Evolutionary conservation across 306 rosid species (phyloP).

Genomic region (Phaseolus lunatus): DNA sequence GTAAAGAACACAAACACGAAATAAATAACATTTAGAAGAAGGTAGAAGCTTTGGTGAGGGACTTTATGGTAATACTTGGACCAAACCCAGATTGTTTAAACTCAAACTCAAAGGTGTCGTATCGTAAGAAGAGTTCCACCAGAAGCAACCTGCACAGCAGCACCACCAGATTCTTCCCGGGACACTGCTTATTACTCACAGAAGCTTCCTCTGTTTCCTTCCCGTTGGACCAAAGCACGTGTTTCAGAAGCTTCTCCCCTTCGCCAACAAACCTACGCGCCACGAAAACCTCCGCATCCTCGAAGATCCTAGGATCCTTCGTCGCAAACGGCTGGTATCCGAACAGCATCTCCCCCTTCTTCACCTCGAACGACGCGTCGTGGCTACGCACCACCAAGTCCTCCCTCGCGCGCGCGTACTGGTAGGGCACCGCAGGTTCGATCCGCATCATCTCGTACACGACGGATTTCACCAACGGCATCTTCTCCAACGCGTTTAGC

Average conservation of each 20-base stretch:
- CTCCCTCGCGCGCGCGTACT: slow-evolving; percentile 72
- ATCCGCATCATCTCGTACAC: slow-evolving; percentile 69
- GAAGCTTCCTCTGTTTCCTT: slow-evolving; percentile 40
- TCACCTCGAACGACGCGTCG: slow-evolving; percentile 61
- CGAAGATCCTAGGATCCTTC: slow-evolving; percentile 65
- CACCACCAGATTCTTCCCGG: slow-evolving; percentile 53
- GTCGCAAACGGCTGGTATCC: slow-evolving; percentile 78
- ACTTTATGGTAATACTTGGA: slow-evolving; percentile 35
- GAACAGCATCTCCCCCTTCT: slow-evolving; percentile 74
- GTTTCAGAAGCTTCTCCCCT: slow-evolving; percentile 47
- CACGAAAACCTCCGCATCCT: slow-evolving; percentile 53
- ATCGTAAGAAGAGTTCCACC: slow-evolving; percentile 51
- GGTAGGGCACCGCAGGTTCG: slow-evolving; percentile 73
- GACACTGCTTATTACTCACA: slow-evolving; percentile 45
- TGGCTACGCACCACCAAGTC: slow-evolving; percentile 61
- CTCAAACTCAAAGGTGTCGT: slow-evolving; percentile 46
- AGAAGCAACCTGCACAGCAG: slow-evolving; percentile 48
- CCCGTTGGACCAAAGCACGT: slow-evolving; percentile 53
- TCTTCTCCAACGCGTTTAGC: slow-evolving; percentile 52
- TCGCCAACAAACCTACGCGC: slow-evolving; percentile 48
- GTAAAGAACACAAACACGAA: too few relatives aligned
- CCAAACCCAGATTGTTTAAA: background rate
- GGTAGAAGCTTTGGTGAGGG: slow-evolving; percentile 42
- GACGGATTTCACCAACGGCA: slow-evolving; percentile 64
- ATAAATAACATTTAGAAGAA: background rate